Base-by-base conservation (phyloP, 139 green algal species). In the Chara braunii region DNA sequence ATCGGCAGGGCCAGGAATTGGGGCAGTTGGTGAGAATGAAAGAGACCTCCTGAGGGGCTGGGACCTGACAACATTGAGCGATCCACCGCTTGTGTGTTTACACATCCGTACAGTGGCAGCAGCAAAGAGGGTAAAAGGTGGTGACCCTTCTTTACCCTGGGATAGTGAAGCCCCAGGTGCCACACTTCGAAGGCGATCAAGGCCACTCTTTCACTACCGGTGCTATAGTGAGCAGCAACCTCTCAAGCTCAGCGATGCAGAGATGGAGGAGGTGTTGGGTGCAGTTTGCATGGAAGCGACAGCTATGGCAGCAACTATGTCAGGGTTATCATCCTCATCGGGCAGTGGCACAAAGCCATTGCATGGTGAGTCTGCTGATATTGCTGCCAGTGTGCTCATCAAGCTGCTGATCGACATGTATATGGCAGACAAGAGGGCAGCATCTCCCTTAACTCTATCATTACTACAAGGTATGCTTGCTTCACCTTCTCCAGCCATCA, bases 321-420 rank as follows among this genome's bases (percentile, higher is more conserved):
- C 8, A 32, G n/a, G 22, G 3, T 23, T 60, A 30, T 24, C 37
- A 11, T 18, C 60, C 3, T 18, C 60, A 14, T 14, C 51, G 7
- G 42, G 23, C 32, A 30, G 50, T 28, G 45, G 18, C 2, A 51
- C 32, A 14, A 26, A 28, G 1, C 37, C 45, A 6, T 28, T 28
- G 18, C 50, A 26, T 4, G 55, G 29, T 2, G 58, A 59, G 40
- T 12, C 58, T 12, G 58, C 58, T 59, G 58, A 67, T 8, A 35
- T 74, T 11, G 65, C 65, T 3, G 57, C 55, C 26, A 60, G 23
- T 31, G 65, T 74, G 43, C 57, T 74, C 7, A 71, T 74, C 65
- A 74, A 74, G 36, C 35, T 74, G 55, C 36, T 74, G 36, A 51
- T 74, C 31, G 65, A 74, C 45, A 70, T 74, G 65, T 74, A 68